Percentiles rank a stretch among this genome's conserved stretches.
phyloP scores from a whole-genome alignment of 306 rosid genomes.

The Fragaria iinumae region DNA sequence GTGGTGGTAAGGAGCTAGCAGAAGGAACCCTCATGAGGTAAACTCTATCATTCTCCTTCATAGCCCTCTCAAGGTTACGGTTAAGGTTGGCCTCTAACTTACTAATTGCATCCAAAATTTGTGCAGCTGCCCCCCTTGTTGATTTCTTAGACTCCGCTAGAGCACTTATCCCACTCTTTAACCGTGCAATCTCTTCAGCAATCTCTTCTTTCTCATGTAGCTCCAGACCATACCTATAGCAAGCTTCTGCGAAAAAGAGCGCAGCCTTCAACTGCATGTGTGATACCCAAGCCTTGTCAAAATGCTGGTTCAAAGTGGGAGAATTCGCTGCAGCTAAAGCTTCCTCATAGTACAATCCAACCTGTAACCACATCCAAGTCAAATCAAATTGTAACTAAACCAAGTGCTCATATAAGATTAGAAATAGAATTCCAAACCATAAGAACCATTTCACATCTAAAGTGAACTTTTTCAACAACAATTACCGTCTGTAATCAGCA shows the following conservation, averaged over 20 bases:
- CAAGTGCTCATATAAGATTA: neutral
- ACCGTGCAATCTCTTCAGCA: conserved; percentile 89
- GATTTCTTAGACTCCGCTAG: conserved; percentile 66
- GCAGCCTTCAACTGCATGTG: conserved; percentile 89
- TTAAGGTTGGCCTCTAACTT: conserved; percentile 79
- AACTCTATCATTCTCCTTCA: conserved; percentile 96
- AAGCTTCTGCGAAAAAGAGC: conserved; percentile 80
- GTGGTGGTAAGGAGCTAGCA: conserved; percentile 60
- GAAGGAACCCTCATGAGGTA: conserved; percentile 96
- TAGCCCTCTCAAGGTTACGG: conserved; percentile 86
- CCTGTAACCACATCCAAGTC: conserved; percentile 49
- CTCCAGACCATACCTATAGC: conserved; percentile 79
- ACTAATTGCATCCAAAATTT: conserved; percentile 77
- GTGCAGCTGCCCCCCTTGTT: conserved; percentile 79
- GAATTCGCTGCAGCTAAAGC: conserved; percentile 76
- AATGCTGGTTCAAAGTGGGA: conserved; percentile 79
- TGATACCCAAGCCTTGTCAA: conserved; percentile 81
- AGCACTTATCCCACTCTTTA: conserved; percentile 62
- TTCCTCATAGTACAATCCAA: conserved; percentile 89
- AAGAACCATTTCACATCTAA: neutral
- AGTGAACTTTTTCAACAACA: neutral
- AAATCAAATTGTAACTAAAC: conserved; percentile 20
- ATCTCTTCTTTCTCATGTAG: conserved; percentile 91
- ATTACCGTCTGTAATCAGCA: neutral
- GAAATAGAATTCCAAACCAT: neutral